phyloP scores from a whole-genome alignment of 2,329 filamentous ascomycete genomes.

The Clonostachys sp. region DNA sequence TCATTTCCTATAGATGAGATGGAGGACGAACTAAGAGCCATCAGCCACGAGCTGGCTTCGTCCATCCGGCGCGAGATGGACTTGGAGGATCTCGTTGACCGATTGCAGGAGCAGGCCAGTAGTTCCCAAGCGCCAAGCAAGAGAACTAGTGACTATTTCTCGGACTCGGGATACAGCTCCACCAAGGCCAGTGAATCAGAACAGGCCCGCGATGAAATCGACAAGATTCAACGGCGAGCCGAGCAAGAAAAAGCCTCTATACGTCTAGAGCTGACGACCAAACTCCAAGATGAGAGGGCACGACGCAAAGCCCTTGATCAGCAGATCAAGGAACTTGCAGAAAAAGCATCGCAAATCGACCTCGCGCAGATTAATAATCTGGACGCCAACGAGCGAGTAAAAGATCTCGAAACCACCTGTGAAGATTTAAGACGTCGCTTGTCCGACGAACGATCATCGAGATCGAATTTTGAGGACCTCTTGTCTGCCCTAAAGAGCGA shows the following conservation, averaged over 20 bases:
- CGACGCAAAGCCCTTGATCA: conserved; percentile 72
- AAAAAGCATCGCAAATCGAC: conserved; percentile 64
- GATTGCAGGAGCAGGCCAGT: conserved; percentile 72
- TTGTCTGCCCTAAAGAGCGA: conserved; percentile 79
- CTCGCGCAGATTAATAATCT: conserved; percentile 48
- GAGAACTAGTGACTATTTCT: conserved; percentile 95
- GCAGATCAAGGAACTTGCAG: conserved; percentile 79
- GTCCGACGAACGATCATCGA: conserved; percentile 78
- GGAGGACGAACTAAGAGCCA: conserved; percentile 89
- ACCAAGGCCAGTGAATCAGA: conserved; percentile 69
- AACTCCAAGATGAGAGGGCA: conserved; percentile 80
- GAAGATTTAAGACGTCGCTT: conserved; percentile 81
- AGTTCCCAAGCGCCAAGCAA: conserved; percentile 55
- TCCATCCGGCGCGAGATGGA: conserved; percentile 97
- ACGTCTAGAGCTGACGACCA: conserved; percentile 77
- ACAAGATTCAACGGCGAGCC: conserved; percentile 74
- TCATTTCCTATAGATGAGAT: conserved; percentile 71
- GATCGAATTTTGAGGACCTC: conserved; percentile 91
- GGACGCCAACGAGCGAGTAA: conserved; percentile 58
- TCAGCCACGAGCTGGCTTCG: conserved; percentile 85
- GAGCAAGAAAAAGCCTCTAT: conserved; percentile 91
- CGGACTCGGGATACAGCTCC: conserved; percentile 88
- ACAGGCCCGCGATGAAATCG: conserved; percentile 65
- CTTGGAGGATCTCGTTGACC: conserved; percentile 87
- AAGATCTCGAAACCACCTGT: conserved; percentile 73